Conservation (phyloP, 2,329 filamentous ascomycete genomes). For the Paraconiothyrium sp. region DNA sequence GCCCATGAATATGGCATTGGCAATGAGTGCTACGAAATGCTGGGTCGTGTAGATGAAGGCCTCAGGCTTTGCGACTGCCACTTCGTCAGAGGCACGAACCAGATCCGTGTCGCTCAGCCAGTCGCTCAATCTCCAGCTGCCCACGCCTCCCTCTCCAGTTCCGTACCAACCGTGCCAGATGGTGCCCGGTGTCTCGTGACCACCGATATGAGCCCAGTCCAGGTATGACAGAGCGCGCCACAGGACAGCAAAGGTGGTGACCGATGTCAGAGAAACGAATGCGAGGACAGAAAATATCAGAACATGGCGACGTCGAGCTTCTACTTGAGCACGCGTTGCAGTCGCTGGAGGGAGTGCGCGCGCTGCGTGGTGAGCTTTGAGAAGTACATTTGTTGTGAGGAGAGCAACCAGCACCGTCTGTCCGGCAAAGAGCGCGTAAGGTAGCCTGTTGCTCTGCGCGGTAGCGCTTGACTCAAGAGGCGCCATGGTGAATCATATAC, state of each 20-base stretch:
- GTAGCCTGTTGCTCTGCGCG: constrained; percentile 44
- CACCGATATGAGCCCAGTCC: constrained; percentile 58
- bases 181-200: constrained; percentile 53
- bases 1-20: constrained; percentile 67
- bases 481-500: constrained; percentile 38
- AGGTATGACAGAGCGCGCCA: constrained; percentile 61
- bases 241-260: constrained; percentile 56
- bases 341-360: constrained; percentile 44
- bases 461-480: constrained; percentile 44
- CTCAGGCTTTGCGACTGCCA: constrained; percentile 63
- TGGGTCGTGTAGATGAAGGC: constrained; percentile 72
- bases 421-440: constrained; percentile 42
- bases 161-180: constrained; percentile 53
- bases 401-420: constrained; percentile 43
- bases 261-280: constrained; percentile 55
- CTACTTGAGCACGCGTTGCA: constrained; percentile 44
- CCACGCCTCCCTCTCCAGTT: constrained; percentile 44
- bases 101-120: constrained; percentile 66
- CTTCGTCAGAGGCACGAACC: constrained; percentile 63
- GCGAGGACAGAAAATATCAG: constrained; percentile 57
- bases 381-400: constrained; percentile 42
- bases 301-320: constrained; percentile 42
- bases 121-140: constrained; percentile 53
- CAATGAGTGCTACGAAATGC: constrained; percentile 63
- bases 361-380: constrained; percentile 42